Evolutionary conservation across 345 rosid genomes (phyloP), one percentile per base, ranked within the genome.

Genomic region (Chamaenerion angustifolium): DNA sequence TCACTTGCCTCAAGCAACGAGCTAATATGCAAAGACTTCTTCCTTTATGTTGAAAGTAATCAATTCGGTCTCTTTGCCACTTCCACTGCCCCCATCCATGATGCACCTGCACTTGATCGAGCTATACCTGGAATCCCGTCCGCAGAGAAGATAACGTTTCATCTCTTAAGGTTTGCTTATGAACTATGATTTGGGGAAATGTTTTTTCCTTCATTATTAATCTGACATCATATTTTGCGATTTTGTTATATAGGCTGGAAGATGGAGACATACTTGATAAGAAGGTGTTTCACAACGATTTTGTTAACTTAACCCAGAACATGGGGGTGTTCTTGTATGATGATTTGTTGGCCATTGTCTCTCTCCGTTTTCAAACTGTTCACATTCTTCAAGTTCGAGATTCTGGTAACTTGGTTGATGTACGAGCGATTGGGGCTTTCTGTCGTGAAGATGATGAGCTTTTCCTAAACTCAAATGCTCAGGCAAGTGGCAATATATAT

Each of bases 391-490:
- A 87, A 74, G 77, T 92, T 62, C 83, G 90, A 64, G 96, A 92
- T 59, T 84, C 84, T 1, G 96, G 96, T 48, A 65, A 74, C 57
- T 77, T 92, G 63, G 98, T 92, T 51, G 81, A 92, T 64, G 79
- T 83, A 31, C 87, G 95, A 58, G 88, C 82, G 18, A 78, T 92
- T 43, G 98, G 96, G 12, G 68, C 78, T 43, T 84, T 76, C 61
- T 92, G 96, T 61, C 88, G 60, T 14, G 96, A 92, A 62, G 96
- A 86, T 59, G 98, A 92, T 46, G 95, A 84, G 57, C 95, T 92
- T 63, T 92, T 92, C 61, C 79, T 92, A 48, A 78, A 71, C 67
- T 83, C 94, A 25, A 77, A 62, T 64, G 56, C 79, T 55, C 93
- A 86, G 87, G 96, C 70, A 68, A 86, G 77, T 55, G 14, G 16